Evolutionary conservation across 192 early-diverging fungal genomes (phyloP).

Genomic region (Nowakowskiella sp.): DNA sequence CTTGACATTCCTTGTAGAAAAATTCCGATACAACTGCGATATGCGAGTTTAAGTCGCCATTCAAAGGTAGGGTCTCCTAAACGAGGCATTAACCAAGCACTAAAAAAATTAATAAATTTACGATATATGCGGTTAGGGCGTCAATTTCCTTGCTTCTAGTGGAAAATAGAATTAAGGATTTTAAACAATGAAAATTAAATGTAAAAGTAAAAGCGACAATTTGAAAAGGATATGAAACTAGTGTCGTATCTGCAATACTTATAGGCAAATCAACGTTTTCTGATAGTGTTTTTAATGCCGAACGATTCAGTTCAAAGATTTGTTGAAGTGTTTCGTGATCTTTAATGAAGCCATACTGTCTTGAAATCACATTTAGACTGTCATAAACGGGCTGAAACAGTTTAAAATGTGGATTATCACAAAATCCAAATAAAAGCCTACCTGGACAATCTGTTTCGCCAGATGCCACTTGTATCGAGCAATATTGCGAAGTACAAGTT

Average conservation of each 20-base stretch:
- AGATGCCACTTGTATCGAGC: conserved; percentile 52
- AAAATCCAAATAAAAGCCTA: conserved; percentile 27
- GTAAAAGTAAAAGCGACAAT: conserved; percentile 19
- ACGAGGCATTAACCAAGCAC: neutral
- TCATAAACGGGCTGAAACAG: conserved; percentile 29
- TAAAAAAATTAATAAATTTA: neutral
- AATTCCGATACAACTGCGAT: conserved; percentile 11
- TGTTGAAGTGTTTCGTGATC: conserved; percentile 34
- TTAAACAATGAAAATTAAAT: conserved; percentile 8
- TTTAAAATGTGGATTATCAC: conserved; percentile 8
- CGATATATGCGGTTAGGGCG: conserved; percentile 31
- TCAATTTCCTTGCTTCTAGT: conserved; percentile 38
- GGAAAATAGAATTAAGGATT: conserved; percentile 17
- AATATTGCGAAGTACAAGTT: conserved; percentile 32
- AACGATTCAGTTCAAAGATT: conserved; percentile 37
- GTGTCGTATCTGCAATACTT: conserved; percentile 36
- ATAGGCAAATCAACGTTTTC: conserved; percentile 42
- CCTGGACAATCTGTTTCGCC: conserved; percentile 54
- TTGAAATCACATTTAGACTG: conserved; percentile 32
- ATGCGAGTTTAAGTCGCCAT: conserved; percentile 13
- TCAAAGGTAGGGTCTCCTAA: conserved; percentile 31
- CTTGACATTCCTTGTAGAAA: conserved; percentile 29
- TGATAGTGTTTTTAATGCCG: conserved; percentile 42
- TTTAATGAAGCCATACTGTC: conserved; percentile 37
- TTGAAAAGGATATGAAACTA: conserved; percentile 36